A percentile compares a stretch with the other conserved stretches of the same genome.
Evolutionary conservation across 106 monocot genomes (phyloP).

Genomic region (Amphibolis antarctica): DNA sequence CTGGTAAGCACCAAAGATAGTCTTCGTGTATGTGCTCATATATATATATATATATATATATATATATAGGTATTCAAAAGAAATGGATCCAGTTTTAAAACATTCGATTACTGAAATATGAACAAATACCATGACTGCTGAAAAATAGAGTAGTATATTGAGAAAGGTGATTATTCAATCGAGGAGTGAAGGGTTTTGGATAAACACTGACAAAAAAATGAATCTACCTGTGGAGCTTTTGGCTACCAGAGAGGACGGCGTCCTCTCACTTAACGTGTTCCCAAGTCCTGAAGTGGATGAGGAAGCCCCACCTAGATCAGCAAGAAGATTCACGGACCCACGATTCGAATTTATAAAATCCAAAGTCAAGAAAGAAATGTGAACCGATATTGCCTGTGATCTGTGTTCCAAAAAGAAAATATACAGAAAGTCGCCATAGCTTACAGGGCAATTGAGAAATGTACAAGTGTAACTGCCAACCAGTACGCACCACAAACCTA

Average conservation of each 20-base stretch:
- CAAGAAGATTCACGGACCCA: not conserved
- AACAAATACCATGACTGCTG: no score
- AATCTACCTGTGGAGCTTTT: not conserved
- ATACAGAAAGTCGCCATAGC: not conserved
- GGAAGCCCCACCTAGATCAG: conserved; percentile 12
- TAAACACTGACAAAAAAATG: not conserved
- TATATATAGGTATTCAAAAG: no score
- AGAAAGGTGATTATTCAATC: no score
- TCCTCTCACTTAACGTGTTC: not conserved
- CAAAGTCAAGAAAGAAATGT: not conserved
- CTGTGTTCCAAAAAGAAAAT: not conserved
- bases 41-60: no score
- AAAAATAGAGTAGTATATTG: no score
- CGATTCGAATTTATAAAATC: not conserved
- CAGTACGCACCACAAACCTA: conserved; percentile 47
- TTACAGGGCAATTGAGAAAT: conserved; percentile 69
- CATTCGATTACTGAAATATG: no score
- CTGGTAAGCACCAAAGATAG: no score
- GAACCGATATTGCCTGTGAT: not conserved
- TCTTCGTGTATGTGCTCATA: no score
- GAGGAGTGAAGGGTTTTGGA: no score
- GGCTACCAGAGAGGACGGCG: no score
- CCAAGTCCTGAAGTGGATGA: conserved; percentile 1
- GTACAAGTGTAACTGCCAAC: conserved; percentile 71
- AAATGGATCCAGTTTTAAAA: no score